Percentiles rank a stretch among this genome's conserved stretches.
These are phyloP conservation scores for Beta lomatogona DNA, from an alignment of 179 eudicot species.

Conservation along the genomic window DNA sequence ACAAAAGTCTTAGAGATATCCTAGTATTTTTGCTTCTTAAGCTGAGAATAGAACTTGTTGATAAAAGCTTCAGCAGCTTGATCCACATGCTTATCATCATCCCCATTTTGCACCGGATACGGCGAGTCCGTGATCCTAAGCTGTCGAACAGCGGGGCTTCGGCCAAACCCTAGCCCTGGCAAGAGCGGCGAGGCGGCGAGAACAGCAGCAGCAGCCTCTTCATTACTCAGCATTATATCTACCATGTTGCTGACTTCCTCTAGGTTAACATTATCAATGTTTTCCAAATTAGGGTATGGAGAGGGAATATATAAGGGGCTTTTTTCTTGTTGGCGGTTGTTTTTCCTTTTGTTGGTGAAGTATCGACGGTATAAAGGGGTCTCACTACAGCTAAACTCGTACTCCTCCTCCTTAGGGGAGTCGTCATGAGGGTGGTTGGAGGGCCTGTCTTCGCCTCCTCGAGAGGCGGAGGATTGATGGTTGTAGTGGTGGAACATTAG, in stretches of 20 bases:
- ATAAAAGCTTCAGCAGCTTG: constrained; percentile 64
- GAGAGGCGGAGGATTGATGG: background rate
- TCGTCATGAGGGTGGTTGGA: constrained; percentile 22
- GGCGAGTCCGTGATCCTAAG: constrained; percentile 74
- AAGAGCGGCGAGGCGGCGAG: constrained; percentile 34
- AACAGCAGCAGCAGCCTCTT: constrained; percentile 6
- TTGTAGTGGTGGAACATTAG: constrained; percentile 28
- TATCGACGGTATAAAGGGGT: constrained; percentile 43
- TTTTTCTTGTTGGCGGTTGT: constrained; percentile 6
- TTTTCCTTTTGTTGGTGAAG: constrained; percentile 32
- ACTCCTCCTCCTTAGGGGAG: constrained; percentile 36
- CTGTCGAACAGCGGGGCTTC: constrained; percentile 48
- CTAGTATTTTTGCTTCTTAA: constrained; percentile 21
- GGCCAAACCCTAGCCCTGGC: constrained; percentile 53
- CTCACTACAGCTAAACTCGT: constrained; percentile 69
- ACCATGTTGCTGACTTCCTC: constrained; percentile 35
- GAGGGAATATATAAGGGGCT: background rate
- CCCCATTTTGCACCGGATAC: constrained; percentile 41
- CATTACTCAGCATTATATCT: constrained; percentile 37
- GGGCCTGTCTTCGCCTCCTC: constrained; percentile 21
- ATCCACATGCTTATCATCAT: constrained; percentile 47
- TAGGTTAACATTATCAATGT: constrained; percentile 12
- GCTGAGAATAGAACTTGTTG: constrained; percentile 44
- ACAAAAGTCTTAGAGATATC: background rate
- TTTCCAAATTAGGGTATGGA: background rate